phyloP scores from a whole-genome alignment of 2,329 filamentous ascomycete genomes.

The Aspergillus sp. region DNA sequence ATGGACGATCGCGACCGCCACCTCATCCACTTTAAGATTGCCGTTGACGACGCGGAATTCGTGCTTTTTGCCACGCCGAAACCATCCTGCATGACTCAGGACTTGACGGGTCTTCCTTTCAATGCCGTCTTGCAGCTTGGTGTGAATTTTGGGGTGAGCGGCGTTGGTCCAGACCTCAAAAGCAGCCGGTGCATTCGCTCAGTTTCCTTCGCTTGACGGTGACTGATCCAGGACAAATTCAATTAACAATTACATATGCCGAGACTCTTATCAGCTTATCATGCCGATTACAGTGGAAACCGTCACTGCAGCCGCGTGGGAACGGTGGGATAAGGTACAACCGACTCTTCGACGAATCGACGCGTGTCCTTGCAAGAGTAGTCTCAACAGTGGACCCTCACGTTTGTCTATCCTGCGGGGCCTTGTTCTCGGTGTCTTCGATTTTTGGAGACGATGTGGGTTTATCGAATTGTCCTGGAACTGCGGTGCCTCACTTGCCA shows the following conservation, averaged over 20 bases:
- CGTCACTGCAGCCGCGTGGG: slow-evolving; percentile 11
- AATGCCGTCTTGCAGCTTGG: neutral
- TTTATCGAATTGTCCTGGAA: slow-evolving; percentile 2
- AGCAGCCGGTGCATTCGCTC: neutral
- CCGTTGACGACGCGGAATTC: neutral
- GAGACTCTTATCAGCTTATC: slow-evolving; percentile 13
- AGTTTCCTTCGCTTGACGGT: neutral
- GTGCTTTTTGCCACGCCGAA: slow-evolving; percentile 11
- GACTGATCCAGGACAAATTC: neutral
- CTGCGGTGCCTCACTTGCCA: neutral
- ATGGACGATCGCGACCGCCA: slow-evolving; percentile 10
- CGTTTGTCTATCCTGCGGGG: slow-evolving; percentile 18
- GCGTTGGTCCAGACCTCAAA: neutral
- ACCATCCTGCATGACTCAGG: slow-evolving; percentile 6
- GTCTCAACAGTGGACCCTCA: slow-evolving; percentile 16
- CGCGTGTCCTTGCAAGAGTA: slow-evolving; percentile 1
- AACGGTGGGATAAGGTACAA: slow-evolving; percentile 5
- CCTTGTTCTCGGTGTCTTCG: slow-evolving; percentile 9
- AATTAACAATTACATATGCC: slow-evolving; percentile 2
- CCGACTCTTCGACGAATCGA: neutral
- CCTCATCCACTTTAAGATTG: slow-evolving; percentile 7
- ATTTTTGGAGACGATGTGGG: neutral
- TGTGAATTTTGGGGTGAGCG: neutral
- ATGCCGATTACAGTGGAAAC: neutral
- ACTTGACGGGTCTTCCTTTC: neutral